Conservation (phyloP, 2,329 filamentous ascomycete genomes). For the Nigrospora oryzae region DNA sequence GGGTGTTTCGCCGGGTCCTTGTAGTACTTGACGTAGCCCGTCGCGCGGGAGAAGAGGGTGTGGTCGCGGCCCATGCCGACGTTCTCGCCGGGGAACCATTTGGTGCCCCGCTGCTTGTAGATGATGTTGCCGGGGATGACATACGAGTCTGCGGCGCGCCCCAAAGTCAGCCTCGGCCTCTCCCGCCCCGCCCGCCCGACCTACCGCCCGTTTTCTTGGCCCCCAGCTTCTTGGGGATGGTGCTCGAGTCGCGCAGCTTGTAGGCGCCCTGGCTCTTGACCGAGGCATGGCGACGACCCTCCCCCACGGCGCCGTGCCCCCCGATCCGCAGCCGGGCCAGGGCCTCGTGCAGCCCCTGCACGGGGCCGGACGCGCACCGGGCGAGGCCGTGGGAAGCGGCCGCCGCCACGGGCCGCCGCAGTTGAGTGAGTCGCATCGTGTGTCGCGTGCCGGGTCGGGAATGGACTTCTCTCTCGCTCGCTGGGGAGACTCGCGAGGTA, state of each 20-base stretch:
- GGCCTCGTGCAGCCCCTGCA: conserved; percentile 21
- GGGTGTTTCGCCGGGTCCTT: conserved; percentile 76
- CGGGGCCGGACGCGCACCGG: conserved; percentile 8
- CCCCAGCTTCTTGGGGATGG: conserved; percentile 73
- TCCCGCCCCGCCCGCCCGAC: conserved; percentile 16
- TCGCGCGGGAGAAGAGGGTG: conserved; percentile 79
- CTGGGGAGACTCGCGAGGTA: not conserved
- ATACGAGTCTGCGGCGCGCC: conserved; percentile 59
- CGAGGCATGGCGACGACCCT: conserved; percentile 45
- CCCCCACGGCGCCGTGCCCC: conserved; percentile 27
- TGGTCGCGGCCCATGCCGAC: conserved; percentile 92
- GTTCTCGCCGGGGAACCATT: conserved; percentile 94
- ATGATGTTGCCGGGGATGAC: conserved; percentile 96
- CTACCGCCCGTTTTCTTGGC: conserved; percentile 86
- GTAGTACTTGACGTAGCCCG: conserved; percentile 96
- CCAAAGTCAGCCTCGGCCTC: too few species aligned
- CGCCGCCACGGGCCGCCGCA: conserved; percentile 32
- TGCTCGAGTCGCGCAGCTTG: conserved; percentile 54
- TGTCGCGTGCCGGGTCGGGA: not conserved
- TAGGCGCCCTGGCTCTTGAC: conserved; percentile 60
- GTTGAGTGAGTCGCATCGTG: conserved; percentile 32
- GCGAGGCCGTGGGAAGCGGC: conserved; percentile 17
- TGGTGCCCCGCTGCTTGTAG: conserved; percentile 90
- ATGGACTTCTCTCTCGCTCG: not conserved
- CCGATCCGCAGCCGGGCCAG: conserved; percentile 20